Evolutionary conservation across 306 rosid genomes (phyloP).

Genomic region (Luffa aegyptiaca): DNA sequence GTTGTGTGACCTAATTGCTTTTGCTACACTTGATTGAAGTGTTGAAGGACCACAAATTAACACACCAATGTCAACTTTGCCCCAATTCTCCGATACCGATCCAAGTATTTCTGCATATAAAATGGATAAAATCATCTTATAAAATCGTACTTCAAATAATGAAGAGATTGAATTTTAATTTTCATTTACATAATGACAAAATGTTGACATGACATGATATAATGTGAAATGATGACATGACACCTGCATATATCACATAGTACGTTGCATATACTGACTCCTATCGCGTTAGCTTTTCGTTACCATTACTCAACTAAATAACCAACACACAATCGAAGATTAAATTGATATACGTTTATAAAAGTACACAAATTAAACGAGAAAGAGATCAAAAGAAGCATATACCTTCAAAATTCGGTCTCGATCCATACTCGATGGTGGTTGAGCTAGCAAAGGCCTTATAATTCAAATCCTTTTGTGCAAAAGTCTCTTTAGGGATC

Average conservation of each 20-base stretch:
- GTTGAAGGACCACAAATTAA: constrained; percentile 88
- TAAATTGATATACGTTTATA: background rate
- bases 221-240: background rate
- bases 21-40: constrained; percentile 71
- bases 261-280: no score
- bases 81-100: constrained; percentile 48
- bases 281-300: background rate
- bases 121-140: background rate
- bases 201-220: background rate
- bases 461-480: constrained; percentile 18
- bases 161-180: background rate
- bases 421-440: constrained; percentile 40
- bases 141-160: background rate
- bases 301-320: background rate
- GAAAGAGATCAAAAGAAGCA: background rate
- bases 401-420: constrained; percentile 79
- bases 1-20: constrained; percentile 64
- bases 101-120: constrained; percentile 53
- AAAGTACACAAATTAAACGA: background rate
- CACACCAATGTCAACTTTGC: constrained; percentile 58
- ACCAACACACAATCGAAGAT: background rate
- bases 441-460: constrained; percentile 22
- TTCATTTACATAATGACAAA: background rate
- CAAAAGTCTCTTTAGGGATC: constrained; percentile 11
- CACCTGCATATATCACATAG: background rate